These are phyloP conservation scores for Pseudocohnilembus persalinus DNA, from an alignment of 169 alveolate species.

Conservation along the genomic window DNA sequence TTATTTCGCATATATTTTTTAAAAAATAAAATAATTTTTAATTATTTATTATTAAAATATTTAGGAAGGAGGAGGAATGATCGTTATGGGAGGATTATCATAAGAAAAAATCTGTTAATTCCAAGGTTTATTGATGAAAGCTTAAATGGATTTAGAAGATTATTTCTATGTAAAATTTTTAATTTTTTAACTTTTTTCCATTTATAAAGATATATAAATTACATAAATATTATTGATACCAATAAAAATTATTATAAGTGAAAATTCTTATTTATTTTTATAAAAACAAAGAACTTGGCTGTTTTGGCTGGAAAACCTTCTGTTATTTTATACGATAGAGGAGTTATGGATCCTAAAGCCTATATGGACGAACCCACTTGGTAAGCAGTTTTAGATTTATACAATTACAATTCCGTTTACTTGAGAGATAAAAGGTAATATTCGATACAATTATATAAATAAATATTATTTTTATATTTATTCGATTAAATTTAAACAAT, in stretches of 20 bases:
- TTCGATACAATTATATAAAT: too few relatives aligned
- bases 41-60: not conserved
- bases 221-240: not conserved
- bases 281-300: conserved; percentile 54
- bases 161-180: conserved; percentile 38
- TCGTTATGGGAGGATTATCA: conserved; percentile 49
- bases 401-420: conserved; percentile 66
- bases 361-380: conserved; percentile 56
- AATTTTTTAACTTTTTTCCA: not conserved
- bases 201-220: too few relatives aligned
- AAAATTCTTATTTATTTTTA: too few relatives aligned
- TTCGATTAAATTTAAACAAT: not conserved
- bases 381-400: conserved; percentile 69
- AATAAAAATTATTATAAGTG: too few relatives aligned
- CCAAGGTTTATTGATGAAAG: conserved; percentile 60
- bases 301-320: conserved; percentile 41
- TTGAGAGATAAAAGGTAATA: conserved; percentile 57
- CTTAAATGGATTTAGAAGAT: conserved; percentile 68
- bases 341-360: conserved; percentile 76
- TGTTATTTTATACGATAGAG: conserved; percentile 65
- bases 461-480: too few relatives aligned
- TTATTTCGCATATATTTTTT: too few relatives aligned
- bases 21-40: too few relatives aligned
- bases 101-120: conserved; percentile 59
- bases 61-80: conserved; percentile 70